Conservation (phyloP, 192 early-diverging fungal genomes). For the Dispira simplex region DNA sequence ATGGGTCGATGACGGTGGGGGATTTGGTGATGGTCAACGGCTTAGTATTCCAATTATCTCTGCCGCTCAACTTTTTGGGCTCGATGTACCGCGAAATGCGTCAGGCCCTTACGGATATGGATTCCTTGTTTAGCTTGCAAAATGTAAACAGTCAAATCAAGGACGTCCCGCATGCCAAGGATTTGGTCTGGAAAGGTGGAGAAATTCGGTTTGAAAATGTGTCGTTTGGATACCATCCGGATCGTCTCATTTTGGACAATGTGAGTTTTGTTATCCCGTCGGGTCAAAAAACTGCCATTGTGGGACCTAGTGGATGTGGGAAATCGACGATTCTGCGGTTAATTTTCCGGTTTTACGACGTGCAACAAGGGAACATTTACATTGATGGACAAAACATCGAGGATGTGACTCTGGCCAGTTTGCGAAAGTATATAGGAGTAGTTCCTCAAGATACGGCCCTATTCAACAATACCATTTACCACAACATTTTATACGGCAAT, state of each 20-base stretch:
- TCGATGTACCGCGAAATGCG: slow-evolving; percentile 93
- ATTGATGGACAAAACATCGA: slow-evolving; percentile 48
- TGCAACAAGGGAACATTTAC: slow-evolving; percentile 28
- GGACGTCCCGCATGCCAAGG: slow-evolving; percentile 16
- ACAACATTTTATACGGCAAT: slow-evolving; percentile 89
- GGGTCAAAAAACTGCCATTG: slow-evolving; percentile 43
- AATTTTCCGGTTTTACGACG: slow-evolving; percentile 46
- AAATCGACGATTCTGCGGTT: slow-evolving; percentile 26
- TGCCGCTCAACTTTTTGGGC: slow-evolving; percentile 96
- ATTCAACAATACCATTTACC: slow-evolving; percentile 83
- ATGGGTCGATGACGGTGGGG: slow-evolving; percentile 76
- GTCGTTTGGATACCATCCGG: slow-evolving; percentile 40
- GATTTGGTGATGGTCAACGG: slow-evolving; percentile 99
- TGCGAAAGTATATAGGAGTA: slow-evolving; percentile 39
- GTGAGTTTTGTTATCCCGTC: slow-evolving; percentile 35
- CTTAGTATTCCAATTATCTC: slow-evolving; percentile 91
- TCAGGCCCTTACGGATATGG: slow-evolving; percentile 95
- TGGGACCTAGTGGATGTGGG: slow-evolving; percentile 38
- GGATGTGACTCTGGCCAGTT: slow-evolving; percentile 28
- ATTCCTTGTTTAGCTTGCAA: slow-evolving; percentile 82
- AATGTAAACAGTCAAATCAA: slow-evolving; percentile 31
- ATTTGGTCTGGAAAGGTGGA: slow-evolving; percentile 18
- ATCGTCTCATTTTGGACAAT: slow-evolving; percentile 26
- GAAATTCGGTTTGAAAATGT: slow-evolving; percentile 45
- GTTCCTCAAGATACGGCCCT: slow-evolving; percentile 76